These are phyloP conservation scores for Aschersonia sp. DNA, from an alignment of 2,329 filamentous ascomycete genomes.

Conservation along the genomic window DNA sequence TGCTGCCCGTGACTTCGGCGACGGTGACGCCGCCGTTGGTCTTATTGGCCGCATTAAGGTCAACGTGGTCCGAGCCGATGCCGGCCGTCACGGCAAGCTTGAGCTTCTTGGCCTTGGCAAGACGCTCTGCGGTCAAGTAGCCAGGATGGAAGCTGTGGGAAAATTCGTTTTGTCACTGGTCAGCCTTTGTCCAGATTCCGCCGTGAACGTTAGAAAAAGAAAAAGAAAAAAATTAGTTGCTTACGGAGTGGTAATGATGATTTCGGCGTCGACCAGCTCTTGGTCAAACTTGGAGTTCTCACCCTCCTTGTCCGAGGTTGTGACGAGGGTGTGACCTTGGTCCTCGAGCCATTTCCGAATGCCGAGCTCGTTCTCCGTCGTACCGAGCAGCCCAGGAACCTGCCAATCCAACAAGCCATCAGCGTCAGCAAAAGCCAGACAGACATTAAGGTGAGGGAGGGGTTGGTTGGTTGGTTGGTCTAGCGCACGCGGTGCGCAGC, in stretches of 20 bases:
- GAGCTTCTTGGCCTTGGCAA: constrained; percentile 96
- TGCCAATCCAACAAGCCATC: constrained; percentile 11
- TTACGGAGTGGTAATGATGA: constrained; percentile 98
- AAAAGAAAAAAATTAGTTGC: constrained; percentile 7
- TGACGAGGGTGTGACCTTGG: constrained; percentile 89
- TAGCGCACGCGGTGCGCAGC: too few species aligned
- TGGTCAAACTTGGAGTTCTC: constrained; percentile 86
- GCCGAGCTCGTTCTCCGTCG: constrained; percentile 96
- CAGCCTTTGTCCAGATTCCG: too few species aligned
- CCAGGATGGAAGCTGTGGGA: constrained; percentile 81
- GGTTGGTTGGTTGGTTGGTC: too few species aligned
- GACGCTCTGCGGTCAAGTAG: constrained; percentile 90
- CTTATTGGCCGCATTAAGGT: constrained; percentile 92
- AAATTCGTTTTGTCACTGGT: neutral
- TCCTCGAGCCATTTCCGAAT: constrained; percentile 96
- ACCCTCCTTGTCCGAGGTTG: constrained; percentile 95
- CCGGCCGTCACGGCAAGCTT: constrained; percentile 95
- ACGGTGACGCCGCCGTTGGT: constrained; percentile 97
- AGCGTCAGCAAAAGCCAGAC: neutral
- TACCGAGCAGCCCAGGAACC: constrained; percentile 75
- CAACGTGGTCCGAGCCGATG: constrained; percentile 97
- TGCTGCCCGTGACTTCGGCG: constrained; percentile 93
- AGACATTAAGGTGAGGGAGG: too few species aligned
- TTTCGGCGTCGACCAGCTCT: constrained; percentile 89
- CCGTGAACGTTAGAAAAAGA: too few species aligned